A percentile compares a stretch with the other conserved stretches of the same genome.
Evolutionary conservation across 73 alveolate genomes (phyloP).

Genomic region (Uronychia setigera): DNA sequence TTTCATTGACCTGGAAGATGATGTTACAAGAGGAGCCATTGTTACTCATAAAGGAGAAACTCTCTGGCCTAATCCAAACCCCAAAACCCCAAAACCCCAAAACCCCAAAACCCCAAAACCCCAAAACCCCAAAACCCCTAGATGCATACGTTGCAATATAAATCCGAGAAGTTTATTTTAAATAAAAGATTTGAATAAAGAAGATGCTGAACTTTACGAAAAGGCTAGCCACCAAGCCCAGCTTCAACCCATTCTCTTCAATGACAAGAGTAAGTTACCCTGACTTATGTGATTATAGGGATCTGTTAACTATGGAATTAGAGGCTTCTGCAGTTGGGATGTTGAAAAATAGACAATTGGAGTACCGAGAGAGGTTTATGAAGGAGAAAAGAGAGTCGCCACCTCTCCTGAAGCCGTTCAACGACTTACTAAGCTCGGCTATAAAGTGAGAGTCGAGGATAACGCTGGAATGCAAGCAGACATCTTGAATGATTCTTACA

Average conservation of each 20-base stretch:
- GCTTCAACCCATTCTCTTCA: neutral
- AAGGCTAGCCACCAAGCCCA: neutral
- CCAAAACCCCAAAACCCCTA: too few relatives aligned
- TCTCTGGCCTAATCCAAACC: constrained; percentile 64
- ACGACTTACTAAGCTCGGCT: constrained; percentile 41
- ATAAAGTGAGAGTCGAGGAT: constrained; percentile 36
- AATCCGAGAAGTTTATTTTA: too few relatives aligned
- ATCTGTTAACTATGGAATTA: neutral
- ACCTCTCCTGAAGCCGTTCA: constrained; percentile 48
- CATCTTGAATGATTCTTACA: constrained; percentile 54
- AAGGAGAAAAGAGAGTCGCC: constrained; percentile 63
- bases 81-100: too few relatives aligned
- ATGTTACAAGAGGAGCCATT: constrained; percentile 40
- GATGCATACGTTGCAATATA: too few relatives aligned
- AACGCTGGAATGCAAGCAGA: constrained; percentile 68
- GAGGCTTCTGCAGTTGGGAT: neutral
- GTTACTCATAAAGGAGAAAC: constrained; percentile 52
- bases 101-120: too few relatives aligned
- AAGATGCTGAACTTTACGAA: neutral
- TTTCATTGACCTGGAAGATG: constrained; percentile 63
- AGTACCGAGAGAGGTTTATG: constrained; percentile 62
- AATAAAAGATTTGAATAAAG: neutral
- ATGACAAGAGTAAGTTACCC: neutral
- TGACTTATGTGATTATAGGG: neutral
- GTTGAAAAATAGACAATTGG: constrained; percentile 18